phyloP scores from a whole-genome alignment of 2,329 filamentous ascomycete species.

The Mycocentrospora acerina region DNA sequence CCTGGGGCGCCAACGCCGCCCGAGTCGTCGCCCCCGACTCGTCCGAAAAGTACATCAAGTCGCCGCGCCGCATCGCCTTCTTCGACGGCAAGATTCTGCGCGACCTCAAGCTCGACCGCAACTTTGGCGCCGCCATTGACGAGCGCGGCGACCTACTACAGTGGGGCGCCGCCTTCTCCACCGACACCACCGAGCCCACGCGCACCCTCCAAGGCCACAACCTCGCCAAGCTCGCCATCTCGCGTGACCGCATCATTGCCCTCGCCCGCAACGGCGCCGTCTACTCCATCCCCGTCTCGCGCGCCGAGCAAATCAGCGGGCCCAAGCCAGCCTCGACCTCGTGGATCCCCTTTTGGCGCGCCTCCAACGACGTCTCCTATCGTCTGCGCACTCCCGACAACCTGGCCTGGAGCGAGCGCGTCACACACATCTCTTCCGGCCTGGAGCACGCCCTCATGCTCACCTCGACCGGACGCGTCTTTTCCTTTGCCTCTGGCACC shows the following conservation, averaged over 20 bases:
- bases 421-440: constrained; percentile 74
- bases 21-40: constrained; percentile 84
- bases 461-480: constrained; percentile 81
- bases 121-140: constrained; percentile 82
- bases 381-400: constrained; percentile 67
- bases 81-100: constrained; percentile 84
- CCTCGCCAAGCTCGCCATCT: constrained; percentile 73
- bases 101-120: constrained; percentile 80
- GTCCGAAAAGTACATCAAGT: constrained; percentile 75
- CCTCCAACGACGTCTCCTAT: constrained; percentile 65
- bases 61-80: constrained; percentile 72
- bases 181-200: constrained; percentile 62
- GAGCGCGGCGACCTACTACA: constrained; percentile 88
- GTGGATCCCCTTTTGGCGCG: constrained; percentile 76
- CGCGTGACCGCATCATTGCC: constrained; percentile 79
- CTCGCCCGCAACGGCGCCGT: constrained; percentile 73
- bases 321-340: constrained; percentile 64
- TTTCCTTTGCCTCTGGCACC: constrained; percentile 80
- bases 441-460: constrained; percentile 84
- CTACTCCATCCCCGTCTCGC: constrained; percentile 80
- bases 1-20: constrained; percentile 87
- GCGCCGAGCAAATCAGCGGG: constrained; percentile 67
- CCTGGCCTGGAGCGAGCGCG: constrained; percentile 68
- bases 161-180: constrained; percentile 81
- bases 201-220: constrained; percentile 80